These are phyloP conservation scores for Epichloe sibirici DNA, from an alignment of 2,329 filamentous ascomycete species.

Conservation along the genomic window DNA sequence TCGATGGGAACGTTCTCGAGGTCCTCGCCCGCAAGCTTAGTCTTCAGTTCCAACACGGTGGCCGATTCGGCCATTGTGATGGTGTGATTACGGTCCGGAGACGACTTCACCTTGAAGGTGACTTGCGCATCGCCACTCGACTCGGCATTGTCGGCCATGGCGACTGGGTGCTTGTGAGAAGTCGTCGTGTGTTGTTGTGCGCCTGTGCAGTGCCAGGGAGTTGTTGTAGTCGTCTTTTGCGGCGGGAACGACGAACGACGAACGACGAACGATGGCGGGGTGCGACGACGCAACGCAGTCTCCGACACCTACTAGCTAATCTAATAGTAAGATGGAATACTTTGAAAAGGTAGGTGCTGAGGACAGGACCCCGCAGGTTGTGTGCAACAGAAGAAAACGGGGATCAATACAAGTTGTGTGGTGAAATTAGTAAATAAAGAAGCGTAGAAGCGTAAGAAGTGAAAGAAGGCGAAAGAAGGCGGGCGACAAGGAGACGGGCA, in stretches of 20 bases:
- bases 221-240: neutral
- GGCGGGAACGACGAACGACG: neutral
- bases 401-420: no score
- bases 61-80: conserved; percentile 69
- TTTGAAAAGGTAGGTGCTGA: neutral
- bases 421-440: no score
- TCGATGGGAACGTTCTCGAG: conserved; percentile 80
- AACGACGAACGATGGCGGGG: neutral
- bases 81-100: conserved; percentile 73
- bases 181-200: neutral
- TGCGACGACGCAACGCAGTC: neutral
- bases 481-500: neutral
- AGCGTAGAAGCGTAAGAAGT: neutral
- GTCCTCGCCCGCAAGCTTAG: conserved; percentile 68
- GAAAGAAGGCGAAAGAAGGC: neutral
- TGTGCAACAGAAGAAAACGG: no score
- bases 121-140: conserved; percentile 58
- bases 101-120: conserved; percentile 97
- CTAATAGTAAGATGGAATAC: neutral
- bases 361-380: no score
- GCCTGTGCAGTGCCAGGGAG: neutral
- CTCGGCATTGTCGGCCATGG: conserved; percentile 55
- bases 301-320: neutral
- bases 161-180: conserved; percentile 7
- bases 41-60: conserved; percentile 77